Conservation (phyloP, 2,329 filamentous ascomycete species). For the Colletotrichum sublineola region DNA sequence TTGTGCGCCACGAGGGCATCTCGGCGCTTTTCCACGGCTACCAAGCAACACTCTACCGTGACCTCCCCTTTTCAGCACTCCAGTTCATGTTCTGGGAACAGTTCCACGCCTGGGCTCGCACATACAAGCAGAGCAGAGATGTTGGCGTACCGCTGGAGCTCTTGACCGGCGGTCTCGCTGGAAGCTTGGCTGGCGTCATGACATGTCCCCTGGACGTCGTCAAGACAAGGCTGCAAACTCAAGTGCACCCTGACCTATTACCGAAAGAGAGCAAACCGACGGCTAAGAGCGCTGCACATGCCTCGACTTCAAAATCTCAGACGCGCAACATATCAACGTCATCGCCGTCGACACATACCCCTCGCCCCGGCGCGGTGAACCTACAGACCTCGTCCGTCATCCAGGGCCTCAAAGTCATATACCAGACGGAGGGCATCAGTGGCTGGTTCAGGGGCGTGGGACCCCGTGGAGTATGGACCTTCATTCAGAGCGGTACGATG, state of each 20-base stretch:
- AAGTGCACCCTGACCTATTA: constrained; percentile 68
- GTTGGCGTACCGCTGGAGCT: constrained; percentile 90
- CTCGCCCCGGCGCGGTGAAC: constrained; percentile 81
- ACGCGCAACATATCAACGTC: constrained; percentile 88
- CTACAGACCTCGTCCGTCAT: constrained; percentile 92
- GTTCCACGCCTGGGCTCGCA: constrained; percentile 83
- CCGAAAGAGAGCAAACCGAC: constrained; percentile 44
- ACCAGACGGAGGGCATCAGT: constrained; percentile 86
- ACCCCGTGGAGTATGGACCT: constrained; percentile 94
- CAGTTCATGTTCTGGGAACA: constrained; percentile 99
- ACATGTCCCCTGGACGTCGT: constrained; percentile 98
- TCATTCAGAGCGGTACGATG: constrained; percentile 97
- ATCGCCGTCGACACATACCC: constrained; percentile 86
- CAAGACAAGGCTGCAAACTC: constrained; percentile 96
- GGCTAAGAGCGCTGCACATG: constrained; percentile 45
- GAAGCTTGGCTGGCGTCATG: constrained; percentile 91
- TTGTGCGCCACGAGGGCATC: constrained; percentile 84
- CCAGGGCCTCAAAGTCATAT: constrained; percentile 87
- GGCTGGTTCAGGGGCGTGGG: constrained; percentile 97
- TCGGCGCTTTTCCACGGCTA: constrained; percentile 95
- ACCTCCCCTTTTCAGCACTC: constrained; percentile 94
- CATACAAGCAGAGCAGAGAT: constrained; percentile 83
- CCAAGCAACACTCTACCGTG: constrained; percentile 93
- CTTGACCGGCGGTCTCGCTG: constrained; percentile 88
- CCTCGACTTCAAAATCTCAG: constrained; percentile 59